phyloP scores from a whole-genome alignment of 1,284 basidiomycete genomes.

The Abortiporus biennis region DNA sequence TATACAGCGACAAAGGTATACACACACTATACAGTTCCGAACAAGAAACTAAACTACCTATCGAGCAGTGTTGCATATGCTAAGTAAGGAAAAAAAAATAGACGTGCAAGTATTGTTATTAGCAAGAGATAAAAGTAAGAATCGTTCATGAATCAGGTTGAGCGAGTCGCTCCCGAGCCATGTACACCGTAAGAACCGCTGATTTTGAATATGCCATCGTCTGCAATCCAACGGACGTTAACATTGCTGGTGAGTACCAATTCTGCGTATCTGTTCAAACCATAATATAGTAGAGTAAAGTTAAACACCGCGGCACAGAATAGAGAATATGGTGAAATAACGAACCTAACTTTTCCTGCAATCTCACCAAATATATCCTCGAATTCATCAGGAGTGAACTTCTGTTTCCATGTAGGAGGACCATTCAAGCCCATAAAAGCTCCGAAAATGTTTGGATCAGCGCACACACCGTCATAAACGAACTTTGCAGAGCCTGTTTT shows the following conservation, averaged over 20 bases:
- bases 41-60: too few relatives aligned
- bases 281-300: background rate
- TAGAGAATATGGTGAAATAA: constrained; percentile 1
- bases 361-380: constrained; percentile 29
- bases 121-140: too few relatives aligned
- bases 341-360: constrained; percentile 21
- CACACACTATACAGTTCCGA: too few relatives aligned
- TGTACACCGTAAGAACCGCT: constrained; percentile 36
- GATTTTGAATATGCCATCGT: constrained; percentile 46
- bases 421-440: constrained; percentile 36
- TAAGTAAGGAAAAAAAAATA: too few relatives aligned
- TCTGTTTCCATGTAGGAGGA: constrained; percentile 51
- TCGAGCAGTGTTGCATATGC: too few relatives aligned
- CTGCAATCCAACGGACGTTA: constrained; percentile 44
- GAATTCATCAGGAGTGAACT: constrained; percentile 41
- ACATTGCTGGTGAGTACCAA: constrained; percentile 38
- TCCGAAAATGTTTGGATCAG: constrained; percentile 47
- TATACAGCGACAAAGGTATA: too few relatives aligned
- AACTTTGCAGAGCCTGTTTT: constrained; percentile 44
- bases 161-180: too few relatives aligned
- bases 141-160: too few relatives aligned
- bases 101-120: too few relatives aligned
- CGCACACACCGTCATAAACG: constrained; percentile 49
- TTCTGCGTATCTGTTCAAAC: constrained; percentile 36
- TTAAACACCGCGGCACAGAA: background rate